These are phyloP conservation scores for Malassezia psittaci DNA, from an alignment of 1,284 basidiomycete species.

Conservation along the genomic window DNA sequence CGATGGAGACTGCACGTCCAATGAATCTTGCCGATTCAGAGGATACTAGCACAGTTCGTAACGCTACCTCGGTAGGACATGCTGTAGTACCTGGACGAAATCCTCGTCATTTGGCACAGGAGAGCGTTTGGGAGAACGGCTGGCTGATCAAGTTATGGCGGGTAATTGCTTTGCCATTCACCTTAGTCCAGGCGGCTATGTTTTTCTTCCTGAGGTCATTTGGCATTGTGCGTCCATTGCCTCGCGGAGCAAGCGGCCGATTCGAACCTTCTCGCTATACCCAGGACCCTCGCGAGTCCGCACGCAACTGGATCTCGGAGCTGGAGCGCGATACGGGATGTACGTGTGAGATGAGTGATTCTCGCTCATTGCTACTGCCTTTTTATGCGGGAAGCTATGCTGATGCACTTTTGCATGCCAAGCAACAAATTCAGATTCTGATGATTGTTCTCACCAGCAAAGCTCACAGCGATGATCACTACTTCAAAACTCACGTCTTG, in stretches of 20 bases:
- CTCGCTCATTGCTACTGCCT: constrained; percentile 19
- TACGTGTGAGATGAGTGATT: neutral
- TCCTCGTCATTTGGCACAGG: neutral
- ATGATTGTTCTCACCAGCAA: constrained; percentile 75
- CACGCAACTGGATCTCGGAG: constrained; percentile 6
- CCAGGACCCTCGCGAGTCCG: constrained; percentile 1
- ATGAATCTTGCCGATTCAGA: too few species aligned
- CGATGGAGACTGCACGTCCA: neutral
- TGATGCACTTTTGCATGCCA: constrained; percentile 61
- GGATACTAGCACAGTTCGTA: neutral
- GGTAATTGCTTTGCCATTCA: constrained; percentile 4
- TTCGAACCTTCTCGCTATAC: constrained; percentile 1
- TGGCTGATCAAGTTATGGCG: constrained; percentile 6
- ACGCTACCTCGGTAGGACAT: neutral
- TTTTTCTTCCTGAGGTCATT: neutral
- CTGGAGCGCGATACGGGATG: constrained; percentile 12
- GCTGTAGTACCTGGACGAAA: neutral
- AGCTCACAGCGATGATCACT: constrained; percentile 76
- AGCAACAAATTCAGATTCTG: constrained; percentile 63
- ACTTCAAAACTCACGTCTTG: constrained; percentile 75
- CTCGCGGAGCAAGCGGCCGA: neutral
- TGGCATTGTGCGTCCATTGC: neutral
- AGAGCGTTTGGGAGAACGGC: neutral
- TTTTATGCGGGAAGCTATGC: constrained; percentile 77
- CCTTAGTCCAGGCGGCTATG: neutral